These are phyloP conservation scores for Tulasnella sp. DNA, from an alignment of 768 basidiomycete species.

Conservation along the genomic window DNA sequence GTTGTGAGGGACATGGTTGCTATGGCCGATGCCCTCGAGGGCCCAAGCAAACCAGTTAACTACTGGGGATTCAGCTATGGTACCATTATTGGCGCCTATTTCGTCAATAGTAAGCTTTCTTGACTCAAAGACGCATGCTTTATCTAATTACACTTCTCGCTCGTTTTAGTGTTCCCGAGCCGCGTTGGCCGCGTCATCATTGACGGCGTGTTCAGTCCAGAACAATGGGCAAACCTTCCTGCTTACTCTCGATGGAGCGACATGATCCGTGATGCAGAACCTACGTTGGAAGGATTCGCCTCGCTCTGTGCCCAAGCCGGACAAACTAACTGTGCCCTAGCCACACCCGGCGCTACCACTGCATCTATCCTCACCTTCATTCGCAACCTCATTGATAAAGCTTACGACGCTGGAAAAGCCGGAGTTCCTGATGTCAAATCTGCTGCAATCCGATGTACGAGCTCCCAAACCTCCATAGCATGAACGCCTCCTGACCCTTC, in stretches of 20 bases:
- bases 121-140: too few species aligned
- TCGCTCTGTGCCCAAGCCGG: constrained; percentile 3
- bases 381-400: too few species aligned
- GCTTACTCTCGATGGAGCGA: constrained; percentile 1
- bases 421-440: background rate
- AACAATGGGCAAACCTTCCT: background rate
- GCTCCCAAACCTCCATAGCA: background rate
- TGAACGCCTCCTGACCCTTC: background rate
- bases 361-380: too few species aligned
- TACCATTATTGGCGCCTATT: constrained; percentile 4
- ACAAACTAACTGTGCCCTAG: constrained; percentile 2
- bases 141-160: too few species aligned
- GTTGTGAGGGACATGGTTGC: background rate
- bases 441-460: constrained; percentile 6
- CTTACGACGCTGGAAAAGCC: too few species aligned
- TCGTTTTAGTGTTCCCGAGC: background rate
- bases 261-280: background rate
- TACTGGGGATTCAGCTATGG: constrained; percentile 7
- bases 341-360: too few species aligned
- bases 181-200: constrained; percentile 11
- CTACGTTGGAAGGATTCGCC: background rate
- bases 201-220: constrained; percentile 7
- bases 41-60: background rate
- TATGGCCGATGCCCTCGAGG: background rate
- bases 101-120: background rate